Conservation (phyloP, 2,329 filamentous ascomycete species). For the Scedosporium aurantiacum region DNA sequence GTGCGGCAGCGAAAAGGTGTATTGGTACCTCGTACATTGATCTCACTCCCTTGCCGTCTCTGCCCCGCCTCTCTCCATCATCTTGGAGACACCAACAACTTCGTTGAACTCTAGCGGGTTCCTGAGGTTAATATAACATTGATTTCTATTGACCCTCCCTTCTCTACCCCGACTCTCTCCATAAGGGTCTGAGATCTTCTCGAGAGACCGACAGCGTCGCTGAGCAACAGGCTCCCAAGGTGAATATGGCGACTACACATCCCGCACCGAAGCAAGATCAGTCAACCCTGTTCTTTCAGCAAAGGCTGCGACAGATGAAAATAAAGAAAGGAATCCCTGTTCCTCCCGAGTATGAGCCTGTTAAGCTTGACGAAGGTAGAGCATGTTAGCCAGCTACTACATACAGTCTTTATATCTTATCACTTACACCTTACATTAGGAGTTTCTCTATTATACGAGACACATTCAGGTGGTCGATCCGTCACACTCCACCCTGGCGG, state of each 20-base stretch:
- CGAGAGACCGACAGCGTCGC: background rate
- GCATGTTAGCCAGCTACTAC: background rate
- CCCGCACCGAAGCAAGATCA: background rate
- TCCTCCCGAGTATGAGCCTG: background rate
- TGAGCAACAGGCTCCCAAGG: background rate
- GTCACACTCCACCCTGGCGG: conserved; percentile 14
- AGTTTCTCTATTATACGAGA: conserved; percentile 12
- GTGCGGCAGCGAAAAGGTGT: no score
- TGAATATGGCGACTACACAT: background rate
- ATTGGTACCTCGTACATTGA: no score
- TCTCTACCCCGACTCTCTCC: no score
- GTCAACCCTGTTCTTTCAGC: background rate
- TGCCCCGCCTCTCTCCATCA: no score
- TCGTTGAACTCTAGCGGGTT: background rate
- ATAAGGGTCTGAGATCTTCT: no score
- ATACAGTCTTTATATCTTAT: background rate
- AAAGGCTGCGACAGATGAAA: background rate
- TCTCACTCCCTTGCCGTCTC: no score
- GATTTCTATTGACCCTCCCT: no score
- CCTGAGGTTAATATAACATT: background rate
- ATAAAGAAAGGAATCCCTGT: background rate
- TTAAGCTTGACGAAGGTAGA: background rate
- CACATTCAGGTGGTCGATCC: conserved; percentile 13
- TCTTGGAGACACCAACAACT: background rate
- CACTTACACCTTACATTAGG: conserved; percentile 8